A percentile compares a stretch with the other conserved stretches of the same genome.
phyloP scores from a whole-genome alignment of 495 filamentous ascomycete species.

The Jackrogersella multiformis region DNA sequence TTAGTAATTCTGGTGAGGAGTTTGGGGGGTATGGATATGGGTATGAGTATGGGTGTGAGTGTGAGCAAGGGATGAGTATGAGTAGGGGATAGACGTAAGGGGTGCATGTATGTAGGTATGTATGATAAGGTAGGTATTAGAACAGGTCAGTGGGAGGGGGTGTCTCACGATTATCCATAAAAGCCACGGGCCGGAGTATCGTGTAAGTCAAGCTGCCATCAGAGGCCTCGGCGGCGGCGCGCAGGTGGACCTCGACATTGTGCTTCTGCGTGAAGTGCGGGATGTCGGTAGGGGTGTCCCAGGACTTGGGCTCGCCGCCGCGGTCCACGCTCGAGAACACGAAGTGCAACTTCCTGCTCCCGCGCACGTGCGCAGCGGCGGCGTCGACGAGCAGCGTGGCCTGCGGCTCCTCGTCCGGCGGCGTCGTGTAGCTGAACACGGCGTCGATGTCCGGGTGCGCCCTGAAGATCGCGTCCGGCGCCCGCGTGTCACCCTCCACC shows the following conservation, averaged over 20 bases:
- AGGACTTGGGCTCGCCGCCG: constrained; percentile 64
- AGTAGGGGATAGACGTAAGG: too few relatives aligned
- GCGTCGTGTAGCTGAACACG: constrained; percentile 62
- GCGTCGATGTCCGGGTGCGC: constrained; percentile 55
- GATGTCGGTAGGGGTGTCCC: constrained; percentile 65
- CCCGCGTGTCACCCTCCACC: constrained; percentile 65
- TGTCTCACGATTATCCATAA: constrained; percentile 66
- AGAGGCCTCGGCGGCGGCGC: constrained; percentile 46
- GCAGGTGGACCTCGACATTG: constrained; percentile 70
- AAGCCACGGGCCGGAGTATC: constrained; percentile 69
- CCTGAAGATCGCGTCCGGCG: constrained; percentile 62
- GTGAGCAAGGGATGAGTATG: not conserved
- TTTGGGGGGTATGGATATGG: not conserved
- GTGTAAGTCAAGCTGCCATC: constrained; percentile 57
- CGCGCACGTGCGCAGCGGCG: constrained; percentile 54
- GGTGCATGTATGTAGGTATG: not conserved
- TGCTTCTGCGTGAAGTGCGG: constrained; percentile 73
- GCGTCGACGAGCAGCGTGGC: constrained; percentile 70
- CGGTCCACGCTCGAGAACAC: constrained; percentile 75
- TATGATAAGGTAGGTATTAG: not conserved
- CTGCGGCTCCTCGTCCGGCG: constrained; percentile 64
- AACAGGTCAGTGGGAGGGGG: not conserved
- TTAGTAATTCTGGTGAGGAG: constrained; percentile 43
- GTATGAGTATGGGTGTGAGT: not conserved
- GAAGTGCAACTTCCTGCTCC: constrained; percentile 58